Evolutionary conservation across 495 filamentous ascomycete species (phyloP), one percentile per base, ranked within the genome.

Genomic region (Podospora didyma): DNA sequence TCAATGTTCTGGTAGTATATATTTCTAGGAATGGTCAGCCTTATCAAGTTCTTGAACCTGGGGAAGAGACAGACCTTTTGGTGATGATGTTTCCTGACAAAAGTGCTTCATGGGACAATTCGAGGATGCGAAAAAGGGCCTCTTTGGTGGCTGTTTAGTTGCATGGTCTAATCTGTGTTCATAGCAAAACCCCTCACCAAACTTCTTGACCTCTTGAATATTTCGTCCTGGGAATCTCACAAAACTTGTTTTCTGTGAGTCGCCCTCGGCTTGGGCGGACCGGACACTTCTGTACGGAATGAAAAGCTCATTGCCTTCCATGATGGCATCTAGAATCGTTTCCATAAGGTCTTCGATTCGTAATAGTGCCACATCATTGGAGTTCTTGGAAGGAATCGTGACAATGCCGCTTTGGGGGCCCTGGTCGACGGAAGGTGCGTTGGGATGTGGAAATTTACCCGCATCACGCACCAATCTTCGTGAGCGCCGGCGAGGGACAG

Each of bases 1-100:
- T 82, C 80, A 0, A 89, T 86, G 61, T 96, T 83, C 53, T 88
- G 86, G 67, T 98, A 98, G 70, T 89, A 98, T 14, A 98, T 89
- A 57, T 94, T 91, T 62, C 94, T 96, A 37, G 53, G 3, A n/a
- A 9, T 16, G 7, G 34, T 47, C 3, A 49, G 41, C 26, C 19
- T 3, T 22, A 7, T 22, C 24, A 7, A 20, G 4, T 31, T 9
- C 9, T 31, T 3, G 4, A 3, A 9, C 4, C 26, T 9, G 26
- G 9, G 39, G n/a, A 5, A 42, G 39, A 42, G n/a, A 42, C 61
- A 31, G 46, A 92, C 91, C 91, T 85, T 72, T 93, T 95, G 0
- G 89, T 91, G 44, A 90, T 80, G n/a, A 87, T 62, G 21, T 77
- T 69, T 23, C 84, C 82, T 0, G 74, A 76, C 1, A 80, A 65